Percentiles rank a stretch among this genome's conserved stretches.
phyloP scores from a whole-genome alignment of 805 yeast species.

The Candida argentea region DNA sequence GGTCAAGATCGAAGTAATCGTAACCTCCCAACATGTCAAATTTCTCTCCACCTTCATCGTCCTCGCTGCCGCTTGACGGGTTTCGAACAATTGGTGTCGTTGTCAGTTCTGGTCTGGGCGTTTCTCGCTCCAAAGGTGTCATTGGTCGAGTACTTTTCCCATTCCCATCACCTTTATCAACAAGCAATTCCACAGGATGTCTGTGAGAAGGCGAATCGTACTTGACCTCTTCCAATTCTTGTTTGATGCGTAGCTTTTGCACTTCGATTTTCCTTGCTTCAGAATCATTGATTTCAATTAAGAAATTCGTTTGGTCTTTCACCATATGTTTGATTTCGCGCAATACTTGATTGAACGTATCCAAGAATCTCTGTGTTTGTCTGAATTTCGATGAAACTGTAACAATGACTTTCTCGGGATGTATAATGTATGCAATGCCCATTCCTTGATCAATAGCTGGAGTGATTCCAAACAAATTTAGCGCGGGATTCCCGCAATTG shows the following conservation, averaged over 20 bases:
- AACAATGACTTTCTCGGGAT: conserved; percentile 65
- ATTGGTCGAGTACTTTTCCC: conserved; percentile 1
- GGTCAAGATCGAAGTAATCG: conserved; percentile 72
- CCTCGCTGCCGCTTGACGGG: conserved; percentile 2
- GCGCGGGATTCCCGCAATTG: conserved; percentile 88
- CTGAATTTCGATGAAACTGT: conserved; percentile 84
- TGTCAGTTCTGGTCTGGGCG: not conserved
- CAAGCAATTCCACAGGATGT: conserved; percentile 12
- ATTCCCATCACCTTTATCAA: conserved; percentile 2
- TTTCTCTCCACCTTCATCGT: conserved; percentile 13
- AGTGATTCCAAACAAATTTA: conserved; percentile 82
- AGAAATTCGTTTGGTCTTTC: conserved; percentile 24
- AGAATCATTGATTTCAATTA: conserved; percentile 21
- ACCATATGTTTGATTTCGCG: conserved; percentile 47
- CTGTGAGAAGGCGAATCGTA: conserved; percentile 8
- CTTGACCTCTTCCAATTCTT: conserved; percentile 22
- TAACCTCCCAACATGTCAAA: conserved; percentile 63
- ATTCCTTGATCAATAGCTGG: conserved; percentile 86
- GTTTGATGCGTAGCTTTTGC: conserved; percentile 22
- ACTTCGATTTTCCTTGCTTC: conserved; percentile 22
- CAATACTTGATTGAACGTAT: conserved; percentile 54
- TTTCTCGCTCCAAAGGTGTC: too few species aligned
- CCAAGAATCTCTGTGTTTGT: conserved; percentile 71
- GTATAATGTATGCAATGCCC: conserved; percentile 88
- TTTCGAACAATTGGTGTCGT: too few species aligned